Base-by-base conservation (phyloP, 2,329 filamentous ascomycete species). In the Epichloe sylvatica region DNA sequence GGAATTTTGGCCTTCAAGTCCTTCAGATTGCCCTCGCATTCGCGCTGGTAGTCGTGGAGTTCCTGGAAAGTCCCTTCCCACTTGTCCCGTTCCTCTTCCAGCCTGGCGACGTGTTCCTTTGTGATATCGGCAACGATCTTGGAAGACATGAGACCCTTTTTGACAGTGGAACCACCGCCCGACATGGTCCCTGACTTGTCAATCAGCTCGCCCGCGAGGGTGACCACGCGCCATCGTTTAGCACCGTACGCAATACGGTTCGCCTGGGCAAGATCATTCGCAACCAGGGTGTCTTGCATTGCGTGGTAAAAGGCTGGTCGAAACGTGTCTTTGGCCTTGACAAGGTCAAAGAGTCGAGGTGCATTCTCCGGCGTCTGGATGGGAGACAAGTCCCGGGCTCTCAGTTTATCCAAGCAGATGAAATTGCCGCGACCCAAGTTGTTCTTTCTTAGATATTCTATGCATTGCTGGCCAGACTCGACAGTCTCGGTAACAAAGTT, bases 171-270 rank as follows among this genome's bases (percentile, higher is more conserved):
- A 50, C 92, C 92, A 74, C 92, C 92, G 72, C 92, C 92, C 51
- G 87, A 95, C 92, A 98, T 97, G 36, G 92, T 97, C 74, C 92
- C 92, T 1, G 91, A 96, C 64, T 94, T 94, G 70, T 98, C 92
- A 57, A 98, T 97, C 47, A 98, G 76, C 65, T 96, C 90, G 45
- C 92, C 92, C 53, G 90, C 88, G 2, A 98, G 77, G 0, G 92
- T 98, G 39, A 98, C 92, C 3, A 98, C 92, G 55, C 92, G 83
- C 92, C 92, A 98, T 65, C 92, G 75, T 70, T 82, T 86, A 43
- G 86, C 86, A 40, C 92, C 91, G 60, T 97, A 98, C 7, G 92
- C 92, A 56, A 98, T 96, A 44, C 92, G 83, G 67, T 97, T 96
- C 2, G 92, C 94, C 64, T 98, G 92, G n/a, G 86, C 83, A 13